Evolutionary conservation across 768 basidiomycete genomes (phyloP).

Genomic region (Tylopilus sp.): DNA sequence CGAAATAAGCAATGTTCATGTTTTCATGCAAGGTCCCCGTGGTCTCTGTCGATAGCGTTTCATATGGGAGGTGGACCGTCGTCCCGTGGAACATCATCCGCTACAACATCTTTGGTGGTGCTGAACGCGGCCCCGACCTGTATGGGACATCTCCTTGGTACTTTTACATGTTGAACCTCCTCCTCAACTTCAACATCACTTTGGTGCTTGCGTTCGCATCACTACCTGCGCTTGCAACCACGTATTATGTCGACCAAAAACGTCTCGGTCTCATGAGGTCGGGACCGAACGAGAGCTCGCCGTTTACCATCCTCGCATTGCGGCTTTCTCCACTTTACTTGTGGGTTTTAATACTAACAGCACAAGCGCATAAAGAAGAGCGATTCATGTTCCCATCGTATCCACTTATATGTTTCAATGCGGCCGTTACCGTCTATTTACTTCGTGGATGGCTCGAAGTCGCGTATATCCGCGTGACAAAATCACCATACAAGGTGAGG

Average conservation of each 20-base stretch:
- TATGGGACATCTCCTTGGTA: slow-evolving; percentile 89
- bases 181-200: slow-evolving; percentile 92
- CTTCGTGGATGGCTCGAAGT: slow-evolving; percentile 84
- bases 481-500: slow-evolving; percentile 80
- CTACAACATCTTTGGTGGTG: slow-evolving; percentile 88
- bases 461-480: slow-evolving; percentile 68
- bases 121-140: slow-evolving; percentile 80
- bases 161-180: slow-evolving; percentile 85
- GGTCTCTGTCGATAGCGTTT: slow-evolving; percentile 75
- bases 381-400: slow-evolving; percentile 98
- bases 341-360: slow-evolving; percentile 79
- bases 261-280: slow-evolving; percentile 59
- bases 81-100: slow-evolving; percentile 91
- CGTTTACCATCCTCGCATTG: slow-evolving; percentile 71
- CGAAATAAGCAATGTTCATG: no score
- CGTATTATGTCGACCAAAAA: slow-evolving; percentile 69
- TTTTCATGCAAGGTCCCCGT: slow-evolving; percentile 71
- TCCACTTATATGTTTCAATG: slow-evolving; percentile 90
- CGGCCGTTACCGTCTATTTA: slow-evolving; percentile 83
- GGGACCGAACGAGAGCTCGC: slow-evolving; percentile 64
- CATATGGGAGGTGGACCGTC: slow-evolving; percentile 74
- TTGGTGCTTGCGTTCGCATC: slow-evolving; percentile 78
- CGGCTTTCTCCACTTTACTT: slow-evolving; percentile 87
- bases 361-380: slow-evolving; percentile 95
- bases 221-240: slow-evolving; percentile 73